These are phyloP conservation scores for Umbelopsis vinacea DNA, from an alignment of 192 early-diverging fungal species.

Conservation along the genomic window DNA sequence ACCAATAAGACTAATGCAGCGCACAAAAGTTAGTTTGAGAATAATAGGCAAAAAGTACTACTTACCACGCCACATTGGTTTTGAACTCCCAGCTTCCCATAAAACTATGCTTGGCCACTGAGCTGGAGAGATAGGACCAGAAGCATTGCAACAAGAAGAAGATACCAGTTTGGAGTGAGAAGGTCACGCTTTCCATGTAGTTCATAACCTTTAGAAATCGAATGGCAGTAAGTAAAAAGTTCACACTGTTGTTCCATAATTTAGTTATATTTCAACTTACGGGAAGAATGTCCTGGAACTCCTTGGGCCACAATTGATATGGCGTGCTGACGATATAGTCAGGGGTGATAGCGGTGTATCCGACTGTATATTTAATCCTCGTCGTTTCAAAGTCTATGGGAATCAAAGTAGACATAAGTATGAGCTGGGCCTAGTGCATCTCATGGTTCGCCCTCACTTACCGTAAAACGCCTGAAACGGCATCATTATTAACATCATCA, in stretches of 20 bases:
- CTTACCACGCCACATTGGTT: slow-evolving; percentile 36
- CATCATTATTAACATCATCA: slow-evolving; percentile 34
- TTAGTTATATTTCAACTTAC: slow-evolving; percentile 14
- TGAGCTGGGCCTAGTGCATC: neutral
- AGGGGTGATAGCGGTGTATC: neutral
- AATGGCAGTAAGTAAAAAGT: neutral
- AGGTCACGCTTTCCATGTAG: slow-evolving; percentile 33
- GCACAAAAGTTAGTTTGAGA: neutral
- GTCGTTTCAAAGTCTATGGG: slow-evolving; percentile 29
- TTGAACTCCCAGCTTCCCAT: slow-evolving; percentile 41
- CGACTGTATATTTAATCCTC: slow-evolving; percentile 37
- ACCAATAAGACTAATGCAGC: slow-evolving; percentile 1
- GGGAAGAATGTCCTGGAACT: slow-evolving; percentile 17
- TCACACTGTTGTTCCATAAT: neutral
- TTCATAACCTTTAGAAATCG: slow-evolving; percentile 22
- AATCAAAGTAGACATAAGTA: neutral
- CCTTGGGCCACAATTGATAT: slow-evolving; percentile 22
- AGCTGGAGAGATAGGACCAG: slow-evolving; percentile 42
- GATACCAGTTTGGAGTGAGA: slow-evolving; percentile 28
- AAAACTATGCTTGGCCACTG: slow-evolving; percentile 32
- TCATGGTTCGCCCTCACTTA: neutral
- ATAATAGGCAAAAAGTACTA: neutral
- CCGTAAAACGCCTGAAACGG: slow-evolving; percentile 34
- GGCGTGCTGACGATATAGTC: slow-evolving; percentile 26
- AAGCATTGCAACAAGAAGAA: slow-evolving; percentile 45